These are phyloP conservation scores for Coemansia javaensis DNA, from an alignment of 192 early-diverging fungal species.

Conservation along the genomic window DNA sequence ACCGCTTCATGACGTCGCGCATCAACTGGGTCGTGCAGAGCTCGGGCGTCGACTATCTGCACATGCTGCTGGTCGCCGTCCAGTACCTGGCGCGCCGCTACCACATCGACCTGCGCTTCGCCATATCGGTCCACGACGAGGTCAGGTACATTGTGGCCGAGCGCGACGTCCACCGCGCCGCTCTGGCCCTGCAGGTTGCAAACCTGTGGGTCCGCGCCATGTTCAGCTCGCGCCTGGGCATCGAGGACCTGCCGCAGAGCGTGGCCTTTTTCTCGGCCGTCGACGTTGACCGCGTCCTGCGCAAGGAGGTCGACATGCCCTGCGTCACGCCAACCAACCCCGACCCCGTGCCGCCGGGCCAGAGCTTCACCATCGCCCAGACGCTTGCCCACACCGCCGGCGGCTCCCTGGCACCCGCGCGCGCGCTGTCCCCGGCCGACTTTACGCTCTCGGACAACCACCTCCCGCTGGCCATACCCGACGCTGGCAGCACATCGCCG, in stretches of 20 bases:
- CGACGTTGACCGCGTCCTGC: conserved; percentile 85
- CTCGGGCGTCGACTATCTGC: conserved; percentile 95
- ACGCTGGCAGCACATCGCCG: no score
- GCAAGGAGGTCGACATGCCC: conserved; percentile 84
- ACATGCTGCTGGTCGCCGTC: conserved; percentile 85
- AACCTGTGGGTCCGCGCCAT: conserved; percentile 90
- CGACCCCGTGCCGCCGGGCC: conserved; percentile 53
- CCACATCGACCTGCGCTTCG: conserved; percentile 74
- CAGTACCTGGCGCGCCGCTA: conserved; percentile 73
- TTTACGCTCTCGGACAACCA: conserved; percentile 9
- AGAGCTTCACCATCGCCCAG: conserved; percentile 18
- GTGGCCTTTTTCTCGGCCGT: conserved; percentile 93
- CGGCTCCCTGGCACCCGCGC: conserved; percentile 7
- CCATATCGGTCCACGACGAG: conserved; percentile 93
- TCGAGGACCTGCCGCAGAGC: conserved; percentile 79
- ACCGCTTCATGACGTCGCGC: conserved; percentile 74
- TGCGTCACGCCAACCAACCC: conserved; percentile 84
- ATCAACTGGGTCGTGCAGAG: conserved; percentile 99
- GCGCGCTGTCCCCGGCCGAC: not conserved
- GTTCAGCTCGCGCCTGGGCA: conserved; percentile 81
- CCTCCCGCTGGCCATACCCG: not conserved
- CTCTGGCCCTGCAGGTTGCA: conserved; percentile 81
- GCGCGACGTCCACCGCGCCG: conserved; percentile 65
- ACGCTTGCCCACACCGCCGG: conserved; percentile 20
- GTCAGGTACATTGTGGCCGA: conserved; percentile 82